Base-by-base conservation (phyloP, 805 yeast genomes). In the Yamadazyma philogaea region DNA sequence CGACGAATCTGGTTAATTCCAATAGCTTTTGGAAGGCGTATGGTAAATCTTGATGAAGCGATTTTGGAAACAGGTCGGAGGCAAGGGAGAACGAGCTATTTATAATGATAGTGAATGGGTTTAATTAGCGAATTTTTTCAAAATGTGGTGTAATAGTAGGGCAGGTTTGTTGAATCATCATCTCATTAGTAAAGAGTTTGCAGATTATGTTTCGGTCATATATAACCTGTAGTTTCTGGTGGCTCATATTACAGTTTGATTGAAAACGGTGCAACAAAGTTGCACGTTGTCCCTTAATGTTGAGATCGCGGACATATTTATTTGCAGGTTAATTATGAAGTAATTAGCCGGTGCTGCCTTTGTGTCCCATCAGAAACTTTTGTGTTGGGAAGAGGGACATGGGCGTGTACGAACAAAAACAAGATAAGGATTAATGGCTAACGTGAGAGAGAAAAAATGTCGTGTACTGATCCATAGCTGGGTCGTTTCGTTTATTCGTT, bases 321-420 rank as follows among this genome's bases (percentile, higher is more conserved):
- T 34, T 34, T 34, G 14, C 40, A 37, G 34, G 18, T 37, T 37
- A 28, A 22, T 26, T 16, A 37, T 37, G 40, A 37, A 28, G 40
- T 30, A 37, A 32, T 11, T 21, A n/a, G 10, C 7, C 4, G 16
- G 7, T 34, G 16, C 37, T 14, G 28, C 10, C 12, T 4, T 11
- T 11, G 7, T 24, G 28, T 11, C n/a, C 12, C 28, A n/a, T 24
- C 10, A 11, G 10, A 24, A 4, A 24, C 3, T 24, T 4, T 24
- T 24, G 24, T 33, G 35, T 33, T 33, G 35, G 35, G 35, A 33
- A 19, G 24, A 12, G 16, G 35, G 35, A 33, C 33, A 6, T 5
- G 15, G 16, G 16, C 4, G 33, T 30, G 33, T 10, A 19, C 15
- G 14, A 30, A 16, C 33, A 16, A 14, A 30, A 30, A 15, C 33